Evolutionary conservation across 495 filamentous ascomycete species (phyloP), one percentile per base, ranked within the genome.

Genomic region (Evernia prunastri): DNA sequence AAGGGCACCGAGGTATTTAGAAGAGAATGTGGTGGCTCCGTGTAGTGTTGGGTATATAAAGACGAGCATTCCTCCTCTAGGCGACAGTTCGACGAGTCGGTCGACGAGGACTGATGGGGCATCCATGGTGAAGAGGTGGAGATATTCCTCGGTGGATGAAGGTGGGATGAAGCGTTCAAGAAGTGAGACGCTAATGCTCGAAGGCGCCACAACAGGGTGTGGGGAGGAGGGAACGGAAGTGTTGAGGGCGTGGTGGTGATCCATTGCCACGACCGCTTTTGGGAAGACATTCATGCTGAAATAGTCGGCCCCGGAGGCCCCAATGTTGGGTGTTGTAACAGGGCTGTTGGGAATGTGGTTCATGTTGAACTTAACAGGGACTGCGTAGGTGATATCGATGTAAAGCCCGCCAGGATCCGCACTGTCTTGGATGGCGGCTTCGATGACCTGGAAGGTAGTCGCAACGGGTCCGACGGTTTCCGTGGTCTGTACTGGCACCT

Each of bases 81-180:
- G 79, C 0, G 84, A 84, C 0, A 90, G 78, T 68, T 90, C 87
- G 56, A 77, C 74, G 42, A 90, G 72, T 15, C 87, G 85, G 69
- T 90, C 86, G 36, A 87, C 78, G n/a, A 90, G 78, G 45, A 86
- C 79, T 0, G 86, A 88, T 5, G 78, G 81, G 13, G 80, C 80
- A 25, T 75, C 75, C n/a, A 73, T 67, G 40, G 72, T 74, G 70
- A 89, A 88, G 65, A 89, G 77, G 67, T 86, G 79, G 35, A 75
- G 71, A 59, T 86, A 86, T 67, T 89, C 87, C 65, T 84, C 76
- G 6, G 69, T 63, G 9, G 84, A 83, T 2, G 83, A 77, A 18
- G 87, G 87, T 57, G 87, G 87, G 9, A 90, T 85, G 71, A 86
- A 90, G 9, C 87, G 85, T 71, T 90, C 87, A 11, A 90, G 76